These are phyloP conservation scores for Cyclotella baltica DNA, from an alignment of 108 stramenopile species.

Conservation along the genomic window DNA sequence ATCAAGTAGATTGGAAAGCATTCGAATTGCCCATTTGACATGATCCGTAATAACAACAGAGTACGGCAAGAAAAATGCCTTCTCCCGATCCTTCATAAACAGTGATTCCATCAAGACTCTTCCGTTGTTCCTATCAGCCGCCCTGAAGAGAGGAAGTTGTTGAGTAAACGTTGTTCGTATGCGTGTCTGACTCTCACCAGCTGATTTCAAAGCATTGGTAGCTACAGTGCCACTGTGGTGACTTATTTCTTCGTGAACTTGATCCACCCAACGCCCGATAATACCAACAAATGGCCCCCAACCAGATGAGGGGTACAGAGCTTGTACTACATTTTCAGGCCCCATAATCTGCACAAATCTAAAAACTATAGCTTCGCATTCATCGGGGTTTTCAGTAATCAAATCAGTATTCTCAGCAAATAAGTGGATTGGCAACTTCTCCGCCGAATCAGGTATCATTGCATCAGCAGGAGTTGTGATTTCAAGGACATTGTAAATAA, in stretches of 20 bases:
- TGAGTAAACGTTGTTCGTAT: neutral
- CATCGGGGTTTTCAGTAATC: constrained; percentile 23
- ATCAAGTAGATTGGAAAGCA: constrained; percentile 51
- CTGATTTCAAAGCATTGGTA: neutral
- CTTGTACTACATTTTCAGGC: constrained; percentile 33
- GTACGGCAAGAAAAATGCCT: constrained; percentile 27
- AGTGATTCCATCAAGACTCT: constrained; percentile 9
- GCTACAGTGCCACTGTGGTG: neutral
- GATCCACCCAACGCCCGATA: constrained; percentile 34
- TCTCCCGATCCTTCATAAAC: constrained; percentile 17
- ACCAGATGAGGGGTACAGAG: constrained; percentile 25
- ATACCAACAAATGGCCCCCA: constrained; percentile 43
- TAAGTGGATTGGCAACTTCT: constrained; percentile 40
- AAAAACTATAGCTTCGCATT: constrained; percentile 35
- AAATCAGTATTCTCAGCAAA: constrained; percentile 32
- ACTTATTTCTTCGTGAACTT: constrained; percentile 20
- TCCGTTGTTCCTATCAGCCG: constrained; percentile 8
- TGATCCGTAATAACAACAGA: constrained; percentile 33
- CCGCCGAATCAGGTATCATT: constrained; percentile 16
- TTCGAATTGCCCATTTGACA: constrained; percentile 38
- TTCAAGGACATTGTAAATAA: constrained; percentile 20
- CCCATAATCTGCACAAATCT: constrained; percentile 40
- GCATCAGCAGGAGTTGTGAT: constrained; percentile 2
- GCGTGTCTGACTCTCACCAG: neutral
- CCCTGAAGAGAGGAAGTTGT: constrained; percentile 9